Percentiles rank a stretch among this genome's conserved stretches.
These are phyloP conservation scores for Cystobasidium pallidum DNA, from an alignment of 1,284 basidiomycete genomes.

Conservation along the genomic window DNA sequence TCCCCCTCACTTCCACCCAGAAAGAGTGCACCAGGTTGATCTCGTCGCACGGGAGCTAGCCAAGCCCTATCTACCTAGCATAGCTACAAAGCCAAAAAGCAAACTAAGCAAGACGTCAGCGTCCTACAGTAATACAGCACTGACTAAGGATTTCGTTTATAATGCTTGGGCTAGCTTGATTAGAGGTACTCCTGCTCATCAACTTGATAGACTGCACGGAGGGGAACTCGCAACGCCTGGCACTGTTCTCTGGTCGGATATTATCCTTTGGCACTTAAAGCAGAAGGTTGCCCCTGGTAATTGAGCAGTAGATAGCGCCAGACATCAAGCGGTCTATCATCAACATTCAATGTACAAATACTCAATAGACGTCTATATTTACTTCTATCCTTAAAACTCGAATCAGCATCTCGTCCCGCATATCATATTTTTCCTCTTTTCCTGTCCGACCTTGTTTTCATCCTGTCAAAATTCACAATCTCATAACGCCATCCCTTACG, in stretches of 20 bases:
- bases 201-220: conserved; percentile 34
- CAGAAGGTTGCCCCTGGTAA: conserved; percentile 22
- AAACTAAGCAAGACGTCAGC: conserved; percentile 4
- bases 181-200: conserved; percentile 52
- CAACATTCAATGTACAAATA: conserved; percentile 12
- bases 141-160: conserved; percentile 47
- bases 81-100: conserved; percentile 2
- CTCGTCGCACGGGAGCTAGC: conserved; percentile 49
- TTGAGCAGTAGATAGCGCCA: background rate
- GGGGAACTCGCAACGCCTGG: conserved; percentile 33
- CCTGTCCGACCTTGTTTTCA: background rate
- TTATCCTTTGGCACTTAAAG: conserved; percentile 51
- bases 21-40: conserved; percentile 52
- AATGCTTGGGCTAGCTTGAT: conserved; percentile 51
- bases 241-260: conserved; percentile 49
- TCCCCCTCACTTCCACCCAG: conserved; percentile 49
- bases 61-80: conserved; percentile 36
- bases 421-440: background rate
- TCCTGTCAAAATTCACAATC: background rate
- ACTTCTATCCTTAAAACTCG: background rate
- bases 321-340: no score
- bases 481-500: no score
- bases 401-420: background rate
- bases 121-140: background rate
- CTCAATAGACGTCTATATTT: background rate